A percentile compares a stretch with the other conserved stretches of the same genome.
These are phyloP conservation scores for Eucalyptus regnans DNA, from an alignment of 345 rosid species.

Conservation along the genomic window DNA sequence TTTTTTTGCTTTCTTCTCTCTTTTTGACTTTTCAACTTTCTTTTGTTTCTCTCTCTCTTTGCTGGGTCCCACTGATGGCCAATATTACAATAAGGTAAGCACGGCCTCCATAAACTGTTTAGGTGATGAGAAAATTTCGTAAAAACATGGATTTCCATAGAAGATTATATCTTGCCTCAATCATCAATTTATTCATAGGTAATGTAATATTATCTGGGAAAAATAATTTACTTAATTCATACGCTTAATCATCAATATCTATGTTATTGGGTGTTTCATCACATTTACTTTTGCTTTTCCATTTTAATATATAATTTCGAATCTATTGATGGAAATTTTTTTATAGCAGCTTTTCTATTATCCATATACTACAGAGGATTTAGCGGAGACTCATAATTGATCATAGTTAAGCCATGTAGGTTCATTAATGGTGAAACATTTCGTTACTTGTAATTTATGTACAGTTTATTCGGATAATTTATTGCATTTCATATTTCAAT, in stretches of 20 bases:
- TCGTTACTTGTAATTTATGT: neutral
- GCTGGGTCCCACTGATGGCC: too few species aligned
- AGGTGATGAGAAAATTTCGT: neutral
- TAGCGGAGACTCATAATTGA: neutral
- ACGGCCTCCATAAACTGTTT: neutral
- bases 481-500: neutral
- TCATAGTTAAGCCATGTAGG: neutral
- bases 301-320: neutral
- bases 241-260: neutral
- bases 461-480: neutral
- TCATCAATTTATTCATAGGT: neutral
- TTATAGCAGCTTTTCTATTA: neutral
- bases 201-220: neutral
- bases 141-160: neutral
- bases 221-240: neutral
- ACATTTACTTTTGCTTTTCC: neutral
- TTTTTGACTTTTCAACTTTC: too few species aligned
- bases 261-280: neutral
- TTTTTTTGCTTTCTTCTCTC: too few species aligned
- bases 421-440: neutral
- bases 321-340: neutral
- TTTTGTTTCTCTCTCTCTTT: too few species aligned
- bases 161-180: neutral
- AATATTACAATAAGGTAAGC: neutral
- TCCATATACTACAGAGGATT: neutral